Conservation (phyloP, 176 grass and related monocot species). For the Paspalum vaginatum region DNA sequence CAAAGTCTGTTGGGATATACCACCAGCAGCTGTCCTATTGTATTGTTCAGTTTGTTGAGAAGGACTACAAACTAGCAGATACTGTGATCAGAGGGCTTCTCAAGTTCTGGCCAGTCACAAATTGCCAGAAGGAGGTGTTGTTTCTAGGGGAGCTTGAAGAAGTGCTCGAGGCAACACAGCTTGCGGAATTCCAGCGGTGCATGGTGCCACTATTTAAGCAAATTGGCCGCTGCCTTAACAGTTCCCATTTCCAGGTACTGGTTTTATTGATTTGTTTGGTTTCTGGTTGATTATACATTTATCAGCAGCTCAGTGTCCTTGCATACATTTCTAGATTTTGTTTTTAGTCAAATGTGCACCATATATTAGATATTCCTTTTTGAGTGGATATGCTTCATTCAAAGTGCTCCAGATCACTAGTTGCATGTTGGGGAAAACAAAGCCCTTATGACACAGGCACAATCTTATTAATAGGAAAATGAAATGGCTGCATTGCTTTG, state of each 20-base stretch:
- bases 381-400: slow-evolving; percentile 1
- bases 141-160: slow-evolving; percentile 88
- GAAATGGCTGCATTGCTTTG: background rate
- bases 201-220: slow-evolving; percentile 92
- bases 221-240: slow-evolving; percentile 87
- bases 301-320: background rate
- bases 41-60: slow-evolving; percentile 89
- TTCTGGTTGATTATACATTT: slow-evolving; percentile 17
- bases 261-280: background rate
- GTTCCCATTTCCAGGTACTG: slow-evolving; percentile 82
- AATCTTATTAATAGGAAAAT: slow-evolving; percentile 5
- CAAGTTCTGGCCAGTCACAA: slow-evolving; percentile 90
- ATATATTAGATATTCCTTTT: slow-evolving; percentile 14
- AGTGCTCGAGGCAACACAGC: slow-evolving; percentile 80
- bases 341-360: slow-evolving; percentile 14
- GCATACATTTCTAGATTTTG: background rate
- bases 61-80: slow-evolving; percentile 89
- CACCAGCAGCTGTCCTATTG: slow-evolving; percentile 90
- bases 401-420: background rate
- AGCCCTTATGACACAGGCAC: background rate
- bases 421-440: background rate
- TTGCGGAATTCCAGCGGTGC: slow-evolving; percentile 80
- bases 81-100: slow-evolving; percentile 78
- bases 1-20: slow-evolving; percentile 75
- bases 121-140: slow-evolving; percentile 94